Base-by-base conservation (phyloP, 2,329 filamentous ascomycete species). In the Colletotrichum lupini region DNA sequence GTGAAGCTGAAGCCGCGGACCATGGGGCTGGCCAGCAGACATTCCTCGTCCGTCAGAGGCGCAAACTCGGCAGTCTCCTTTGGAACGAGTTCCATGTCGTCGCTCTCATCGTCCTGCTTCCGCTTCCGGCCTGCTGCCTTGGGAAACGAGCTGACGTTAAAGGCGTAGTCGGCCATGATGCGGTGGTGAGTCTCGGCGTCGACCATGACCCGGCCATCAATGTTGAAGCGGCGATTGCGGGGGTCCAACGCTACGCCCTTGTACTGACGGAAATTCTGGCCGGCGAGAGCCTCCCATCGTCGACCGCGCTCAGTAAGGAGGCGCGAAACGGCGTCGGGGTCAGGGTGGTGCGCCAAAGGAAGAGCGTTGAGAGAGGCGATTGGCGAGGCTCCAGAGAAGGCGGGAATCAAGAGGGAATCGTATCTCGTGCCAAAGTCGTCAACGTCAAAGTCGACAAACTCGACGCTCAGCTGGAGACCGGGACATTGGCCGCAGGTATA, bases 201-300 rank as follows among this genome's bases (percentile, higher is more conserved):
- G 32, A 98, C 87, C 95, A 98, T 98, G 75, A 97, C 88, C 28
- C 95, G 92, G 26, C 95, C 93, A 75, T 95, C 94, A 80, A 97
- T 92, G 79, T 95, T 95, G 82, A 97, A 92, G 81, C 67, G 57
- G 2, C 56, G 49, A 35, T n/a, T 28, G 12, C 12, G 11, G 16
- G 16, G 4, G 22, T 67, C 70, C 68, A 83, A 77, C 1, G 82
- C 84, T n/a, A 78, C 79, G 24, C 84, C 82, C 26, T 78, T 81
- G 75, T 87, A 88, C 37, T 82, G 77, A 76, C 86, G 87, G 78
- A 86, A 88, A 72, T 86, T 82, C 71, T 84, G 85, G 1, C 85
- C 86, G 1, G 83, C 82, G 0, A 87, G 82, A 7, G 76, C 76
- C 77, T 87, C 84, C 55, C 87, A 88, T 11, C 81, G 76, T 52